These are phyloP conservation scores for Colletotrichum trifolii DNA, from an alignment of 2,329 filamentous ascomycete species.

Conservation along the genomic window DNA sequence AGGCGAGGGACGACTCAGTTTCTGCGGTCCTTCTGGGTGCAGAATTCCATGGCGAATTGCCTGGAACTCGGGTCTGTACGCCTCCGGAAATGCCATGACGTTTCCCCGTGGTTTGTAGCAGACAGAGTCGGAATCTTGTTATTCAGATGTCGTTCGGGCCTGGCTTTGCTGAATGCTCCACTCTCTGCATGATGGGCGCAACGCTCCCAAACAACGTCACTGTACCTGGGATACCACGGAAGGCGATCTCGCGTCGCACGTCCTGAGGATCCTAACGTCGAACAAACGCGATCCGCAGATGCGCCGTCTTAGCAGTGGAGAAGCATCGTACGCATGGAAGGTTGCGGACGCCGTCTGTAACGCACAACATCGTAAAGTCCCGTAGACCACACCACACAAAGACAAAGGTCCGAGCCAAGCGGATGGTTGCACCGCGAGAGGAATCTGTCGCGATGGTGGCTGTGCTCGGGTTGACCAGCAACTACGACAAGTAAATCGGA, in stretches of 20 bases:
- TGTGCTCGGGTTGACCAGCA: slow-evolving; percentile 1
- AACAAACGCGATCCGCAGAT: no score
- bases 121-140: no score
- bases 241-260: not conserved
- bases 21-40: not conserved
- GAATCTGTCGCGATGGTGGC: not conserved
- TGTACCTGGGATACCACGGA: no score
- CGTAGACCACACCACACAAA: no score
- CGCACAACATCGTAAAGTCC: no score
- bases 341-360: not conserved
- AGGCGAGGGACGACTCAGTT: no score
- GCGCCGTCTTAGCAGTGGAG: no score
- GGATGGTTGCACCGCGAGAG: not conserved
- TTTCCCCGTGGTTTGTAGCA: not conserved
- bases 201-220: no score
- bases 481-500: not conserved
- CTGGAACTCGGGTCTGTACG: slow-evolving; percentile 1
- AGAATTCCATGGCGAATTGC: not conserved
- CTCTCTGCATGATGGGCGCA: no score
- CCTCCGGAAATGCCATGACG: slow-evolving; percentile 15
- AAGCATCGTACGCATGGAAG: not conserved
- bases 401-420: not conserved
- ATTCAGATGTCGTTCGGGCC: no score
- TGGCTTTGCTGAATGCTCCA: no score
- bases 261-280: not conserved